Conservation (phyloP, 1,284 basidiomycete species). For the Cutaneotrichosporon sp. region DNA sequence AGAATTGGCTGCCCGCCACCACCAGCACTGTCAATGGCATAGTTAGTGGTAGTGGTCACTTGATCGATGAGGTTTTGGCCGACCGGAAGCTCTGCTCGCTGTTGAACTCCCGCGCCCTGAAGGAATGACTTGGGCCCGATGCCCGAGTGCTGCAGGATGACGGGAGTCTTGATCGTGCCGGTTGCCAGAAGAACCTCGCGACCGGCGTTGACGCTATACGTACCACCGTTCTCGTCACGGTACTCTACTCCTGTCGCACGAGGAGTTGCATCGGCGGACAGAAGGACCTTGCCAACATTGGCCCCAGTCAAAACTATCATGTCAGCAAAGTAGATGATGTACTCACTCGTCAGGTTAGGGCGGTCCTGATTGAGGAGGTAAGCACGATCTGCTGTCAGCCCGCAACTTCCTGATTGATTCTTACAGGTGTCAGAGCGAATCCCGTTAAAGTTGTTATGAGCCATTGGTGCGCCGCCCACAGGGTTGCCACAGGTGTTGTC, state of each 20-base stretch:
- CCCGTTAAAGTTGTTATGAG: conserved; percentile 27
- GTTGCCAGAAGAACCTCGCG: conserved; percentile 49
- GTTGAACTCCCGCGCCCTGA: conserved; percentile 31
- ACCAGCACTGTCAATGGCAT: conserved; percentile 15
- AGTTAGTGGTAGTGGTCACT: conserved; percentile 37
- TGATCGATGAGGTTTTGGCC: conserved; percentile 49
- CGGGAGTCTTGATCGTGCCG: conserved; percentile 49
- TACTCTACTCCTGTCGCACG: conserved; percentile 35
- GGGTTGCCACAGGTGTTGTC: conserved; percentile 40
- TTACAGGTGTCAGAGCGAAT: conserved; percentile 34
- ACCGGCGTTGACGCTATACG: conserved; percentile 37
- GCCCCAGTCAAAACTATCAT: conserved; percentile 32
- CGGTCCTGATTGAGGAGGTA: conserved; percentile 28
- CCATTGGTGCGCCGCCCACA: conserved; percentile 28
- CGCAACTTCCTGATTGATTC: not conserved
- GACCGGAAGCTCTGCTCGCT: conserved; percentile 39
- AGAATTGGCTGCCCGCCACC: conserved; percentile 27
- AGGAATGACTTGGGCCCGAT: conserved; percentile 45
- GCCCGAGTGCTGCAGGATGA: conserved; percentile 49
- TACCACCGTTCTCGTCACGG: conserved; percentile 20
- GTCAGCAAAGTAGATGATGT: not conserved
- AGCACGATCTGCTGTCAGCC: conserved; percentile 22
- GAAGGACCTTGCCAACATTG: conserved; percentile 30
- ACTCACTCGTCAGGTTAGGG: conserved; percentile 34
- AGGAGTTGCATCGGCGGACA: conserved; percentile 21